Percentiles rank a stretch among this genome's conserved stretches.
Conservation (phyloP, 1,284 basidiomycete species). For the Pyrrhoderma noxium region DNA sequence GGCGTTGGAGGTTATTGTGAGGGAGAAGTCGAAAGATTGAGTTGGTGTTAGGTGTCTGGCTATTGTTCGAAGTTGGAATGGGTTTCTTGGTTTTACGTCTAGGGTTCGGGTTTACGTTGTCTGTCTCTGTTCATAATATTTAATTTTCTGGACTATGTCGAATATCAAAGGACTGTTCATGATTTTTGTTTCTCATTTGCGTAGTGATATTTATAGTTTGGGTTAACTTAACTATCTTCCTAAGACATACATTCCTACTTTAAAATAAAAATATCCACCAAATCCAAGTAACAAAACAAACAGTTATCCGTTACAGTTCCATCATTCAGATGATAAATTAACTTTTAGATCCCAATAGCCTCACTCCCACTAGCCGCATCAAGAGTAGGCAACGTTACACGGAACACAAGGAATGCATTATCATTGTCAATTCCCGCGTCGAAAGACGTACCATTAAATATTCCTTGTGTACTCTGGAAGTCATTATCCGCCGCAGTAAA, state of each 20-base stretch:
- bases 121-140: no score
- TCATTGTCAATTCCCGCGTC: slow-evolving; percentile 50
- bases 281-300: no score
- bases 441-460: slow-evolving; percentile 45
- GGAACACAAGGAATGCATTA: slow-evolving; percentile 62
- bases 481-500: slow-evolving; percentile 51
- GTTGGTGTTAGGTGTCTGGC: no score
- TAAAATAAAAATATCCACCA: no score
- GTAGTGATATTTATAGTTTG: no score
- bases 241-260: no score
- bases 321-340: no score
- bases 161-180: not conserved
- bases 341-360: not conserved
- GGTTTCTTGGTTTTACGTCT: no score
- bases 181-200: not conserved
- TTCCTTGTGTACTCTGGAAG: slow-evolving; percentile 53
- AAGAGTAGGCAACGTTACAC: slow-evolving; percentile 50
- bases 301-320: no score
- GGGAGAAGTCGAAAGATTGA: not conserved
- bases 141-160: not conserved
- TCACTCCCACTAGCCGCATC: slow-evolving; percentile 17
- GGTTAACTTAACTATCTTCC: no score
- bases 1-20: not conserved
- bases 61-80: no score
- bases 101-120: no score